Evolutionary conservation across 345 rosid species (phyloP).

Genomic region (Schrenkiella parvula): DNA sequence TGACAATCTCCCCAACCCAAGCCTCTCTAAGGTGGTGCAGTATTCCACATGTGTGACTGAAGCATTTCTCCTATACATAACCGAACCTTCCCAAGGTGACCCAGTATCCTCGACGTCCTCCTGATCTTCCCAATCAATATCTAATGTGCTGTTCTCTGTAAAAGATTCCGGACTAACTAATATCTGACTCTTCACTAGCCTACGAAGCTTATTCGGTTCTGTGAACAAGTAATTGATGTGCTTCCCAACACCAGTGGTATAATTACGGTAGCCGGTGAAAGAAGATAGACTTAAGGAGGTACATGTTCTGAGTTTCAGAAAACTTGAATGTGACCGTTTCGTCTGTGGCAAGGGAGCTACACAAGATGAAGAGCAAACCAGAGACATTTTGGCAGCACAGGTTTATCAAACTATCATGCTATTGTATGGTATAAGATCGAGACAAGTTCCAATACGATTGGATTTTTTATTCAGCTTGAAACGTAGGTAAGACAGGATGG

Average conservation of each 20-base stretch:
- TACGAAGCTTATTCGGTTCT: constrained; percentile 14
- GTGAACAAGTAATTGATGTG: background rate
- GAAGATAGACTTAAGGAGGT: constrained; percentile 7
- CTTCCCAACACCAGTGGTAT: background rate
- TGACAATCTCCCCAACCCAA: constrained; percentile 73
- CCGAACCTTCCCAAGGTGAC: constrained; percentile 92
- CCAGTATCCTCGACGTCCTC: constrained; percentile 46
- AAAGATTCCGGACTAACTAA: constrained; percentile 30
- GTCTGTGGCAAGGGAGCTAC: constrained; percentile 25
- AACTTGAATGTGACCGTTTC: background rate
- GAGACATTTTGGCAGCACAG: constrained; percentile 38
- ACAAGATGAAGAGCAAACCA: constrained; percentile 32
- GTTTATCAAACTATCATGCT: constrained; percentile 18
- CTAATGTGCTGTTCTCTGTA: constrained; percentile 36
- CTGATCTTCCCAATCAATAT: constrained; percentile 57
- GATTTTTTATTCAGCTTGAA: constrained; percentile 15
- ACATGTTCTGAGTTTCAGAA: constrained; percentile 11
- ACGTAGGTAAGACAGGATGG: background rate
- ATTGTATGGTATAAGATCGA: background rate
- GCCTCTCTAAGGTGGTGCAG: constrained; percentile 91
- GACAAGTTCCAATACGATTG: background rate
- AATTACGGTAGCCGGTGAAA: constrained; percentile 10
- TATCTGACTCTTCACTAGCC: constrained; percentile 27
- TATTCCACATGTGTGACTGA: constrained; percentile 71
- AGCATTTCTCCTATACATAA: constrained; percentile 69